These are phyloP conservation scores for Tuber melanosporum DNA, from an alignment of 495 filamentous ascomycete genomes.

Conservation along the genomic window DNA sequence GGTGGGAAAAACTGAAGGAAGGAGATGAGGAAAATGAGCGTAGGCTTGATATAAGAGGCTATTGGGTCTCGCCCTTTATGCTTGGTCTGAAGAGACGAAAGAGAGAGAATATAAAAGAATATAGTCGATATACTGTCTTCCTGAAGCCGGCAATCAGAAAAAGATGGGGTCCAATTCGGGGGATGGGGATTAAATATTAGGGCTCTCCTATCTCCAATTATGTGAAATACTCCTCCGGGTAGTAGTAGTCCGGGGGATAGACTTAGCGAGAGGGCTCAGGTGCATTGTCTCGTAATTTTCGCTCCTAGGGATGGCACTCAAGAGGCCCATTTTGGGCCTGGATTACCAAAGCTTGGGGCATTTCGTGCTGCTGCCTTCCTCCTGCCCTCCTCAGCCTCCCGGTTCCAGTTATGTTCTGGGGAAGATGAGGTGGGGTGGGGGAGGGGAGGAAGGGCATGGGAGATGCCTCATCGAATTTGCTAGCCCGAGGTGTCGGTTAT, in stretches of 20 bases:
- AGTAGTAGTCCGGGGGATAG: background rate
- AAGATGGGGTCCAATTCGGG: constrained; percentile 26
- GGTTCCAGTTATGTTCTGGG: constrained; percentile 8
- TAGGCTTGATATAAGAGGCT: constrained; percentile 8
- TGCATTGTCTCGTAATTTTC: constrained; percentile 2
- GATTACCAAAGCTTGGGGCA: constrained; percentile 8
- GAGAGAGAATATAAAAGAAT: background rate
- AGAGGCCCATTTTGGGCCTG: background rate
- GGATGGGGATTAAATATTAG: constrained; percentile 31
- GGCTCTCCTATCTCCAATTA: background rate
- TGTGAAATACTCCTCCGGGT: background rate
- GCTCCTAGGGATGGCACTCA: background rate
- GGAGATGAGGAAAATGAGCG: background rate
- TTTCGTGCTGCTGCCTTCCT: constrained; percentile 26
- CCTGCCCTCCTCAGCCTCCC: constrained; percentile 16
- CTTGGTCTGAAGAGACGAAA: background rate
- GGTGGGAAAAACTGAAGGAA: background rate
- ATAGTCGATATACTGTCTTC: constrained; percentile 12
- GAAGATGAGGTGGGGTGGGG: background rate
- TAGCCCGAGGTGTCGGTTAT: background rate
- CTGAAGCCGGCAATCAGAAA: constrained; percentile 21
- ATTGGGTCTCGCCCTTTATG: background rate
- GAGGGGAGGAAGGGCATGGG: background rate
- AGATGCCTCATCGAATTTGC: background rate
- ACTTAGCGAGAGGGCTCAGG: constrained; percentile 2